Conservation (phyloP, 495 filamentous ascomycete species). For the Tuber aestivum region DNA sequence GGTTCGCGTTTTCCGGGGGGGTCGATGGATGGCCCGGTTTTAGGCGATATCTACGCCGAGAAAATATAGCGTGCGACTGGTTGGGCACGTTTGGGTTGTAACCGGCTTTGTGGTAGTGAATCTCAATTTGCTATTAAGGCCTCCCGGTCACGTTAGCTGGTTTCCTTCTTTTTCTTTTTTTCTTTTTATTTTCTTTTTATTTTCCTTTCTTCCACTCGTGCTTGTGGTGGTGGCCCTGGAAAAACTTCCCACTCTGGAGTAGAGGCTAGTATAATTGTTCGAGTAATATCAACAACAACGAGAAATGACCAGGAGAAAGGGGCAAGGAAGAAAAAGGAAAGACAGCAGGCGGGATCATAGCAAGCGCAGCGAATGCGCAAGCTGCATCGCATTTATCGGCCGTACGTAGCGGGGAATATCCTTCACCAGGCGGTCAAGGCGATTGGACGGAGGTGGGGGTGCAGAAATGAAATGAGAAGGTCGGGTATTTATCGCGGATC, state of each 20-base stretch:
- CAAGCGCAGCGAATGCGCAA: not conserved
- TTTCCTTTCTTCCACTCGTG: no score
- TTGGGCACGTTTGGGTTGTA: conserved; percentile 64
- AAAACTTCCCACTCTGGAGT: not conserved
- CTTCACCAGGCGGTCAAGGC: not conserved
- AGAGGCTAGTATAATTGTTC: not conserved
- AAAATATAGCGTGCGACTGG: conserved; percentile 57
- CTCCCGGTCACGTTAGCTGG: conserved; percentile 24
- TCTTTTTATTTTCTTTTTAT: not conserved
- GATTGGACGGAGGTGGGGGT: conserved; percentile 4
- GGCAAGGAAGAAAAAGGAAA: conserved; percentile 3
- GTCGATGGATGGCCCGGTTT: conserved; percentile 55
- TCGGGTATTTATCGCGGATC: conserved; percentile 28
- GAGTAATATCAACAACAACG: not conserved
- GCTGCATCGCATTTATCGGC: conserved; percentile 4
- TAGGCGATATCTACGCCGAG: conserved; percentile 76
- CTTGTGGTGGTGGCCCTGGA: not conserved
- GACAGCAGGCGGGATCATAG: not conserved
- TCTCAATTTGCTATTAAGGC: conserved; percentile 60
- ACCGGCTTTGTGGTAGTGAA: conserved; percentile 72
- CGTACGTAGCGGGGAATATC: not conserved
- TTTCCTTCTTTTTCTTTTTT: not conserved
- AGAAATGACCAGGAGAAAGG: not conserved
- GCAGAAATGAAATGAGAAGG: not conserved
- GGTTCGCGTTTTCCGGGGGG: conserved; percentile 64